Evolutionary conservation across 305 asterid species (phyloP), one percentile per base, ranked within the genome.

Genomic region (Petunia hybrid): DNA sequence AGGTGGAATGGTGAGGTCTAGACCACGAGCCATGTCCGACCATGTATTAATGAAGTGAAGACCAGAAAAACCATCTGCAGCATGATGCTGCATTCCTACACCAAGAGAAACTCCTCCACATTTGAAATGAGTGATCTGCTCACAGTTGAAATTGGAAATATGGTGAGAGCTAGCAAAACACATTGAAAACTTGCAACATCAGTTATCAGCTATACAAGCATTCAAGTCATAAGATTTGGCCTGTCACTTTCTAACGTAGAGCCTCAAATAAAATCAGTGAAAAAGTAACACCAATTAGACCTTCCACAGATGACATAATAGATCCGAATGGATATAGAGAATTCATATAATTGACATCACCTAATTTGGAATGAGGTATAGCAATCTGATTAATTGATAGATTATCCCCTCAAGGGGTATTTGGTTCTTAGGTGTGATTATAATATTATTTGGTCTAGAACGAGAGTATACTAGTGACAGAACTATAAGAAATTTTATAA

Each of bases 31-130:
- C 93, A 89, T 91, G 40, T 92, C 98, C 6, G 98, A 91, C 98
- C 98, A 93, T 51, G 98, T 82, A 82, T 93, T 93, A 89, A 92
- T 91, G 87, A 90, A 93, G 80, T 93, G 98, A 51, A 93, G 97
- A 13, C 97, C 95, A 1, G 98, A 92, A 56, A 89, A 90, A 7
- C 97, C 98, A 64, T 93, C 98, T 1, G 98, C 95, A 0, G 76
- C 91, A 4, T 91, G 94, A 79, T 93, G 98, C 74, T 93, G 95
- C 97, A 93, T 92, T 1, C 97, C 97, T 1, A 93, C 98, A 2
- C 98, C 98, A 14, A 93, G 83, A 1, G 98, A 93, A 31, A 90
- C 95, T 61, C 98, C 98, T 4, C 98, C 97, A 51, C 98, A 93
- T 82, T 91, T 93, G 93, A 93, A 93, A 78, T 82, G 74, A 55